Conservation (phyloP, 164 flowering plant species). For the Umbellularia californica region DNA sequence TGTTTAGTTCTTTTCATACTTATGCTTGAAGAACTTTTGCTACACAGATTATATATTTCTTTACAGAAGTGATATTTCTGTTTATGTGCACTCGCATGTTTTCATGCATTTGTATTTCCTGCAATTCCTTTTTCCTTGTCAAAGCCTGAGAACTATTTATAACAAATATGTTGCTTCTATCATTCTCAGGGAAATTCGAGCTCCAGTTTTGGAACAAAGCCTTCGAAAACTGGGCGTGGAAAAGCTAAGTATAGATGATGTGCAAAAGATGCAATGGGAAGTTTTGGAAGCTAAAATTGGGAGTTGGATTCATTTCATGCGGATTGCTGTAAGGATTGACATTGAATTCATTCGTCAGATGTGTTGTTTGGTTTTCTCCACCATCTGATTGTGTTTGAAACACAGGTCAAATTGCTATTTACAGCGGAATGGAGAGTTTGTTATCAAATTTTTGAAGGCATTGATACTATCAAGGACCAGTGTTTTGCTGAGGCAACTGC, state of each 20-base stretch:
- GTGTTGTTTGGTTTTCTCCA: neutral
- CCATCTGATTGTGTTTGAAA: slow-evolving; percentile 18
- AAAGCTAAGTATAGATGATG: slow-evolving; percentile 83
- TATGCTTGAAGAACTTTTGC: no score
- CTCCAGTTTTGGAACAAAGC: slow-evolving; percentile 75
- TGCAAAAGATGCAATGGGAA: slow-evolving; percentile 98
- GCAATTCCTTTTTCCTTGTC: no score
- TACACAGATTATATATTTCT: no score
- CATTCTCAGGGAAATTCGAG: slow-evolving; percentile 64
- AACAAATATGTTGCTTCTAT: neutral
- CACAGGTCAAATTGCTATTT: slow-evolving; percentile 86
- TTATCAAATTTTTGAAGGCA: slow-evolving; percentile 83
- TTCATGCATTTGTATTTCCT: no score
- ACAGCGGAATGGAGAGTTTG: slow-evolving; percentile 81
- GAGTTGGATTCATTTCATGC: slow-evolving; percentile 87
- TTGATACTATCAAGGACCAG: slow-evolving; percentile 60
- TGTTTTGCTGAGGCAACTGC: slow-evolving; percentile 89
- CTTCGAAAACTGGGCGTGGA: slow-evolving; percentile 88
- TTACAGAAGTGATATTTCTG: no score
- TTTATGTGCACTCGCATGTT: no score
- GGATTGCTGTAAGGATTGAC: slow-evolving; percentile 67
- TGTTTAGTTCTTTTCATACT: no score
- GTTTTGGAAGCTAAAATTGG: slow-evolving; percentile 91
- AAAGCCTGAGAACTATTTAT: no score
- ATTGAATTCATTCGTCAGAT: neutral